These are phyloP conservation scores for Fusarium zealandicum DNA, from an alignment of 2,329 filamentous ascomycete species.

Conservation along the genomic window DNA sequence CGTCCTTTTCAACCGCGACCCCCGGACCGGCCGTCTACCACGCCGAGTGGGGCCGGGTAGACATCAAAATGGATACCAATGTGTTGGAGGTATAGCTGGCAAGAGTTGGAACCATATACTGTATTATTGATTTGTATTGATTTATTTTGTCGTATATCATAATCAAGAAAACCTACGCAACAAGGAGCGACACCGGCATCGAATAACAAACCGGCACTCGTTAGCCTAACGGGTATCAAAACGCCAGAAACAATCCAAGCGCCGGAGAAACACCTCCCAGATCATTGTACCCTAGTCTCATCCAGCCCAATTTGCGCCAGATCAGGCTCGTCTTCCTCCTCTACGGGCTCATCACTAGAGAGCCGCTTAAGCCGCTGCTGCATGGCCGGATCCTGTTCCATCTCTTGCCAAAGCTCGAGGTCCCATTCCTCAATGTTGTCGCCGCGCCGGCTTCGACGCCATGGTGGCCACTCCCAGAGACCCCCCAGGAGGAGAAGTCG, in stretches of 20 bases:
- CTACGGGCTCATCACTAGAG: conserved; percentile 46
- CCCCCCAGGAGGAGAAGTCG: conserved; percentile 55
- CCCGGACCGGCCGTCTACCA: conserved; percentile 15
- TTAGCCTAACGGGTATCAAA: conserved; percentile 40
- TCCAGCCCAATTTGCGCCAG: conserved; percentile 24
- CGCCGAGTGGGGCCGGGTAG: conserved; percentile 20
- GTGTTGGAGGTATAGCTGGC: not conserved
- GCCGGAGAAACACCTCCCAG: conserved; percentile 1
- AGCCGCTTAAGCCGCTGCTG: conserved; percentile 52
- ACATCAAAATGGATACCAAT: conserved; percentile 19
- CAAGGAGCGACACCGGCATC: conserved; percentile 1
- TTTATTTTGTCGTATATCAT: conserved; percentile 15
- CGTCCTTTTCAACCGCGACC: not conserved
- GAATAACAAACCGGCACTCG: conserved; percentile 14
- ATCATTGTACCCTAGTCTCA: conserved; percentile 21
- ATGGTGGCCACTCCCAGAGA: conserved; percentile 57
- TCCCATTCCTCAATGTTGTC: conserved; percentile 59
- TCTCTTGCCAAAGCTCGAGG: conserved; percentile 64
- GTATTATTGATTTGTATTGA: conserved; percentile 5
- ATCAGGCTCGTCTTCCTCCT: conserved; percentile 38
- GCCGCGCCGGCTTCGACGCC: conserved; percentile 46
- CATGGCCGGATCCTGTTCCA: conserved; percentile 60
- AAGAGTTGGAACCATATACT: not conserved
- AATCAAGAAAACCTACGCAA: conserved; percentile 14
- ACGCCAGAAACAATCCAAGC: conserved; percentile 20